Base-by-base conservation (phyloP, 2,329 filamentous ascomycete species). In the Penicillium sp. region DNA sequence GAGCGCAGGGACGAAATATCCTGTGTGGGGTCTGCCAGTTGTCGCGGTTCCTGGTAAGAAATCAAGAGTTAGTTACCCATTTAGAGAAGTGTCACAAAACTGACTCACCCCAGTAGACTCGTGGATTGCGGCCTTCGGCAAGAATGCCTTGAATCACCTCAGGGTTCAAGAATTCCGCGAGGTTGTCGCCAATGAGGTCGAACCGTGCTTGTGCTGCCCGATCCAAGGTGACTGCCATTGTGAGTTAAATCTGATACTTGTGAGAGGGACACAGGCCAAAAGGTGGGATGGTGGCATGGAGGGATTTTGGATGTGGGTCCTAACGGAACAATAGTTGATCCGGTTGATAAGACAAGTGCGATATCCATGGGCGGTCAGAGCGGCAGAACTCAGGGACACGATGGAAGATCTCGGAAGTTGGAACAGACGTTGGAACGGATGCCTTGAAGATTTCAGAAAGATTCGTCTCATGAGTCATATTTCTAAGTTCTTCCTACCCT, bases 131-230 rank as follows among this genome's bases (percentile, higher is more conserved):
- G 5, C 62, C 63, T 43, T 68, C 60, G 1, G 54, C 54, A 8
- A 71, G 55, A 25, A 69, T 57, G 9, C 27, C 39, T 41, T 70
- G 61, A 35, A 70, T 60, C 6, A 69, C 44, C 41, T 77, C 89
- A 22, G 83, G 83, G 66, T 93, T 91, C 53, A 95, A 80, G 41
- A 89, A 77, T 77, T 95, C 90, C 54, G 85, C 82, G 52, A 95
- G 78, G 70, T 93, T 92, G 67, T 85, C 83, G 54, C 79, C 81
- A 73, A 95, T 95, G 64, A 95, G 80, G 52, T 77, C 37, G 12
- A 39, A 39, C 28, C 37, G 28, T 16, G 25, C 6, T n/a, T 29
- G 2, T 11, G 37, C 37, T 12, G 37, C 12, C n/a, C 12, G 16
- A 5, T n/a, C 25, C 37, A 39, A 25, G 4, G 22, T 25, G 22